phyloP scores from a whole-genome alignment of 352 stramenopile species.

The Paralagenidium karlingii region DNA sequence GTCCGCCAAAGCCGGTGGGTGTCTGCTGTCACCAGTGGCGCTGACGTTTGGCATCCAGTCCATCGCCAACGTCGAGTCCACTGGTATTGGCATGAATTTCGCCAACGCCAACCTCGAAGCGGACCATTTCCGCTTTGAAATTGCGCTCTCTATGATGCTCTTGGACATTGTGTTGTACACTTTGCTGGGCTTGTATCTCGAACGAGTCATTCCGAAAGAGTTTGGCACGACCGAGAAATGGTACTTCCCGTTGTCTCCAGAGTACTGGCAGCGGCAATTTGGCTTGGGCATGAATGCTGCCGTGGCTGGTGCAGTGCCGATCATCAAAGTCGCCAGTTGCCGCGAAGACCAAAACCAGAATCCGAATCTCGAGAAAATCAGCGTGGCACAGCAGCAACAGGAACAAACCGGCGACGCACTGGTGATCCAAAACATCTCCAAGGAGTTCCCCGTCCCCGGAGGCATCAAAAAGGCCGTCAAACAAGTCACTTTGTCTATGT shows the following conservation, averaged over 20 bases:
- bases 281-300: not conserved
- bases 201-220: constrained; percentile 86
- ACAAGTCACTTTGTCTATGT: constrained; percentile 65
- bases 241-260: constrained; percentile 84
- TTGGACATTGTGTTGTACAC: constrained; percentile 84
- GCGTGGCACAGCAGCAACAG: constrained; percentile 9
- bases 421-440: constrained; percentile 41
- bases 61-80: constrained; percentile 37
- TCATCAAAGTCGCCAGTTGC: constrained; percentile 4
- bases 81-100: constrained; percentile 27
- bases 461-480: constrained; percentile 83
- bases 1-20: constrained; percentile 25
- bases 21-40: constrained; percentile 49
- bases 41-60: constrained; percentile 53
- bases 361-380: constrained; percentile 23
- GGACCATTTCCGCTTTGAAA: constrained; percentile 59
- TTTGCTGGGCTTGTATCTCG: constrained; percentile 85
- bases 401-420: constrained; percentile 33
- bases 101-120: constrained; percentile 19
- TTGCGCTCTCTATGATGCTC: constrained; percentile 59
- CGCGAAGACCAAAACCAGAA: constrained; percentile 16
- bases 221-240: constrained; percentile 83
- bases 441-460: constrained; percentile 64
- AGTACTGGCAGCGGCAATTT: constrained; percentile 62
- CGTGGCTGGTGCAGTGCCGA: not conserved